These are phyloP conservation scores for Pogostemon cablin DNA, from an alignment of 257 asterid species.

Conservation along the genomic window DNA sequence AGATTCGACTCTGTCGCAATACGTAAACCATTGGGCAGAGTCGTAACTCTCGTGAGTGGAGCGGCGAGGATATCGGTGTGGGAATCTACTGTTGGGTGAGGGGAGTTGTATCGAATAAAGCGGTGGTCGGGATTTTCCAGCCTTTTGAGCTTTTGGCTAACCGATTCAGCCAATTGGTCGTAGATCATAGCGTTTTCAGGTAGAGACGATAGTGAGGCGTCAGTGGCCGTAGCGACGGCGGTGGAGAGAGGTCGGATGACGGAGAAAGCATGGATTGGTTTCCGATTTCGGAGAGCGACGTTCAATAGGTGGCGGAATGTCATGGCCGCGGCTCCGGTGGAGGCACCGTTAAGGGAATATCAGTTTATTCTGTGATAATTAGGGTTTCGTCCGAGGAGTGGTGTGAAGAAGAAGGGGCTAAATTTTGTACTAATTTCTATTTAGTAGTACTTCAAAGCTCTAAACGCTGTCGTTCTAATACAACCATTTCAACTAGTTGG, in stretches of 20 bases:
- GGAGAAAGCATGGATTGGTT: slow-evolving; percentile 32
- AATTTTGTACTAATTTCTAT: background rate
- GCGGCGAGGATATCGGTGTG: slow-evolving; percentile 71
- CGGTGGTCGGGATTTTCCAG: slow-evolving; percentile 74
- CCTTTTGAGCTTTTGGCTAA: slow-evolving; percentile 56
- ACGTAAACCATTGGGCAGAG: slow-evolving; percentile 85
- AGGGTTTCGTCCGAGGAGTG: slow-evolving; percentile 44
- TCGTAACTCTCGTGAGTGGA: slow-evolving; percentile 77
- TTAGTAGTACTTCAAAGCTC: slow-evolving; percentile 3
- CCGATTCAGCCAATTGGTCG: slow-evolving; percentile 78
- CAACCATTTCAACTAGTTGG: background rate
- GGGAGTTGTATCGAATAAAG: slow-evolving; percentile 70
- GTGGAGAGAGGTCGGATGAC: slow-evolving; percentile 50
- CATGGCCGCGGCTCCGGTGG: slow-evolving; percentile 47
- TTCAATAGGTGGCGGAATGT: slow-evolving; percentile 76
- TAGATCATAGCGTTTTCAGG: slow-evolving; percentile 78
- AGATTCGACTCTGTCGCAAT: slow-evolving; percentile 87
- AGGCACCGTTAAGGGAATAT: slow-evolving; percentile 24
- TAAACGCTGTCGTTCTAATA: slow-evolving; percentile 29
- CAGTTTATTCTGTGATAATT: slow-evolving; percentile 14
- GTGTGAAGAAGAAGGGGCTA: background rate
- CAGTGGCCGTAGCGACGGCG: slow-evolving; percentile 44
- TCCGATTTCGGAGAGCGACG: slow-evolving; percentile 53
- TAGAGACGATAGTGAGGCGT: slow-evolving; percentile 49
- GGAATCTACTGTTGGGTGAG: slow-evolving; percentile 59